phyloP scores from a whole-genome alignment of 495 filamentous ascomycete genomes.

The Trichocladium uniseriatum region DNA sequence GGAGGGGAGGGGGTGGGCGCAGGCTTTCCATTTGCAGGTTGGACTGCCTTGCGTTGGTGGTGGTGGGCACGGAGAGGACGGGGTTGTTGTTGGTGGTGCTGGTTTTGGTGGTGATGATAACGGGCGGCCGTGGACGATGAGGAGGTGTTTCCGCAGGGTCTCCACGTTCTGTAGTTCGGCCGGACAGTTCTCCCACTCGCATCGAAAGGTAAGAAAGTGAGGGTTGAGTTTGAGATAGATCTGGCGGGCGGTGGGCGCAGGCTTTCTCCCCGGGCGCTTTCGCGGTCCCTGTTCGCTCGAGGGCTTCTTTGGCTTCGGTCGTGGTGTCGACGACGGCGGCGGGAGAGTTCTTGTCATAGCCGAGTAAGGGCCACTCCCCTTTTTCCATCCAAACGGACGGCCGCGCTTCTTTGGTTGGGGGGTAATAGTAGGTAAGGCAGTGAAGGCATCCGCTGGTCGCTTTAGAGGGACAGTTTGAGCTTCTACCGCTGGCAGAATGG shows the following conservation, averaged over 20 bases:
- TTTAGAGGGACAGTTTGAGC: too few relatives aligned
- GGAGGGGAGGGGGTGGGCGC: constrained; percentile 18
- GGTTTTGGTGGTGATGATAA: neutral
- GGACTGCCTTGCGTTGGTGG: constrained; percentile 1
- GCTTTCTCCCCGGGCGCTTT: constrained; percentile 16
- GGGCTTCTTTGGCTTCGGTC: constrained; percentile 14
- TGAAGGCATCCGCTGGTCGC: neutral
- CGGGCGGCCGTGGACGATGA: constrained; percentile 40
- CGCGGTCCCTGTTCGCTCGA: constrained; percentile 13
- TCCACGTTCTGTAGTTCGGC: constrained; percentile 68
- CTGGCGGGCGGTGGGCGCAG: constrained; percentile 15
- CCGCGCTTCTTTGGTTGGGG: constrained; percentile 24
- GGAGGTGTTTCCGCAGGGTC: constrained; percentile 57
- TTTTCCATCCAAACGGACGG: constrained; percentile 23
- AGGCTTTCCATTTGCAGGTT: constrained; percentile 32
- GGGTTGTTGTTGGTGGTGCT: neutral
- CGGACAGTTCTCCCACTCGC: constrained; percentile 43
- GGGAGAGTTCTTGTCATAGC: neutral
- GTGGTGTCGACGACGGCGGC: constrained; percentile 2
- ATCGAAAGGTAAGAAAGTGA: constrained; percentile 24
- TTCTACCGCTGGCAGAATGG: too few relatives aligned
- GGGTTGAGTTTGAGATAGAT: constrained; percentile 19
- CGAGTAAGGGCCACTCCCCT: constrained; percentile 15
- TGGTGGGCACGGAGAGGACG: neutral
- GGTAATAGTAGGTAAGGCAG: neutral